A percentile compares a stretch with the other conserved stretches of the same genome.
Conservation (phyloP, 2,329 filamentous ascomycete species). For the Aspergillus proliferans region DNA sequence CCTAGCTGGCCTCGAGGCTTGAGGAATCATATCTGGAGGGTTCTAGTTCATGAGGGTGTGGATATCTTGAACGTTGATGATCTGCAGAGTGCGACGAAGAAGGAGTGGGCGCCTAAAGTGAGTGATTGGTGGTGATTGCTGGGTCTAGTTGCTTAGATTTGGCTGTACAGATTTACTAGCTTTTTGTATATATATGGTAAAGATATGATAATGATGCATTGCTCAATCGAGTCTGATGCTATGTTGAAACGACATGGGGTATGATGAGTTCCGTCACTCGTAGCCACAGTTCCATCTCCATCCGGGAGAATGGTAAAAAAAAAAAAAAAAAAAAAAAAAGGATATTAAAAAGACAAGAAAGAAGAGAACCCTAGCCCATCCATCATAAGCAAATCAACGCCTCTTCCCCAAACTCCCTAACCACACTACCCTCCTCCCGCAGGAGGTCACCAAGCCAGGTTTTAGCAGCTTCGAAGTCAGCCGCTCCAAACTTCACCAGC, state of each 20-base stretch:
- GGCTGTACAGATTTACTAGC: neutral
- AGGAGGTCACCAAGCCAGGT: conserved; percentile 75
- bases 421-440: conserved; percentile 64
- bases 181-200: neutral
- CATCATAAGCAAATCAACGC: conserved; percentile 64
- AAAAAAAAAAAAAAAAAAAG: too few relatives aligned
- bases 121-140: conserved; percentile 28
- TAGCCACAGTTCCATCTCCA: too few relatives aligned
- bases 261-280: too few relatives aligned
- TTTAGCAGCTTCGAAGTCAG: conserved; percentile 71
- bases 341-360: too few relatives aligned
- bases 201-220: too few relatives aligned
- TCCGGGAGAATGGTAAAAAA: too few relatives aligned
- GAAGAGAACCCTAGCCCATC: neutral
- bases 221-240: too few relatives aligned
- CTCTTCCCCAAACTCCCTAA: conserved; percentile 68
- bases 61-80: conserved; percentile 57
- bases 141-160: neutral
- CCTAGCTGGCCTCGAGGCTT: conserved; percentile 51
- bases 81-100: conserved; percentile 41
- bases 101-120: conserved; percentile 41
- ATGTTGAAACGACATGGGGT: too few relatives aligned
- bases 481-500: conserved; percentile 83
- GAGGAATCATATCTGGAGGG: conserved; percentile 50
- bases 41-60: conserved; percentile 49